A percentile compares a stretch with the other conserved stretches of the same genome.
phyloP scores from a whole-genome alignment of 1,284 basidiomycete genomes.

The Takashimella koratensis region DNA sequence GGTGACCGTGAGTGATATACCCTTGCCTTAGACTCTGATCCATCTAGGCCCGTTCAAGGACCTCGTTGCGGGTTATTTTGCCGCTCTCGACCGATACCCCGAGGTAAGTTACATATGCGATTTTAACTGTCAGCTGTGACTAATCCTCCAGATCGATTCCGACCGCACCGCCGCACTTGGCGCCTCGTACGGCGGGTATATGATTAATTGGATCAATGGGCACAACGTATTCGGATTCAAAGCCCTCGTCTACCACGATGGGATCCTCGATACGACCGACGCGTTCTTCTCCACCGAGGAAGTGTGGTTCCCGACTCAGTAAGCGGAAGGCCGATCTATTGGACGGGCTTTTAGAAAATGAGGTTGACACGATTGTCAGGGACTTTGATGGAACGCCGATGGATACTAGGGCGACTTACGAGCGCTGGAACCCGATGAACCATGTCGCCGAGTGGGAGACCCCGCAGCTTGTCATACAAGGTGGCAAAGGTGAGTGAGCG shows the following conservation, averaged over 20 bases:
- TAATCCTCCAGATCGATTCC: slow-evolving; percentile 61
- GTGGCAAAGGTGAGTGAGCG: slow-evolving; percentile 57
- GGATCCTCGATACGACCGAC: slow-evolving; percentile 58
- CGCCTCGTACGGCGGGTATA: slow-evolving; percentile 50
- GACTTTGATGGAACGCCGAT: slow-evolving; percentile 29
- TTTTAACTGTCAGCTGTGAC: too few relatives aligned
- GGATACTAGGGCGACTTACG: slow-evolving; percentile 31
- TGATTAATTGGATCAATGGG: slow-evolving; percentile 83
- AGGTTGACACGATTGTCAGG: slow-evolving; percentile 5
- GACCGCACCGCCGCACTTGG: slow-evolving; percentile 67
- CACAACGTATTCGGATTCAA: slow-evolving; percentile 87
- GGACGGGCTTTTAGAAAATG: neutral
- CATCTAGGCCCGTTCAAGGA: slow-evolving; percentile 80
- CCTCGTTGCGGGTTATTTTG: slow-evolving; percentile 69
- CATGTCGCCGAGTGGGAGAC: slow-evolving; percentile 79
- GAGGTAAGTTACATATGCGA: slow-evolving; percentile 53
- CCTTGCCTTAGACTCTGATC: too few relatives aligned
- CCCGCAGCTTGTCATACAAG: slow-evolving; percentile 77
- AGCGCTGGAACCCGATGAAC: slow-evolving; percentile 61
- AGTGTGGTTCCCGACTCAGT: slow-evolving; percentile 35
- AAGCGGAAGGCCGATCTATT: neutral
- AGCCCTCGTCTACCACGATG: slow-evolving; percentile 81
- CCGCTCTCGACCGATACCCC: slow-evolving; percentile 64
- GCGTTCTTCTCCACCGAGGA: slow-evolving; percentile 71
- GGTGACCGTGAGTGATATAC: slow-evolving; percentile 33